phyloP scores from a whole-genome alignment of 2,329 filamentous ascomycete genomes.

The Aspergillus brasiliensis region DNA sequence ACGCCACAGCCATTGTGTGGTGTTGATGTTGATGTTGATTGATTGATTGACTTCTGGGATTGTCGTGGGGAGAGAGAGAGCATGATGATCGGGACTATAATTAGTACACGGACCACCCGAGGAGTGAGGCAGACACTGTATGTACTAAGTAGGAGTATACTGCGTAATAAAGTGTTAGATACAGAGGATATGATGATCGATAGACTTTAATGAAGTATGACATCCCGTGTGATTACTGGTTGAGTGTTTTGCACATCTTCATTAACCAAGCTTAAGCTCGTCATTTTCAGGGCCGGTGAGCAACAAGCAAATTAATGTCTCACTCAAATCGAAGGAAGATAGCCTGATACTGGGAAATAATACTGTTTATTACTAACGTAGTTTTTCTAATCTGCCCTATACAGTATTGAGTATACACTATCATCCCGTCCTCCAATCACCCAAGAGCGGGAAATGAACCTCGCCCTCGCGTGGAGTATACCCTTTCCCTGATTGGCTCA shows the following conservation, averaged over 20 bases:
- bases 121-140: no score
- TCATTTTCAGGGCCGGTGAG: no score
- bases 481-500: slow-evolving; percentile 7
- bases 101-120: neutral
- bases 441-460: slow-evolving; percentile 2
- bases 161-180: no score
- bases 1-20: no score
- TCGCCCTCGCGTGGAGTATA: slow-evolving; percentile 1
- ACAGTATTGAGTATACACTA: neutral
- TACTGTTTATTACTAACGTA: no score
- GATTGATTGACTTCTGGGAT: neutral
- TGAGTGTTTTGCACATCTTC: neutral
- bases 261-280: neutral
- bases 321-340: neutral
- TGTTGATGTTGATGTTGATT: no score
- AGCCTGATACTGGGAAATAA: no score
- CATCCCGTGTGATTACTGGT: neutral
- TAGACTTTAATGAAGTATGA: no score
- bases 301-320: slow-evolving; percentile 3
- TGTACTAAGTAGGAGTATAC: no score
- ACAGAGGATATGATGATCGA: no score
- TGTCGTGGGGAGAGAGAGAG: neutral
- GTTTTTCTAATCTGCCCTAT: neutral
- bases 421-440: neutral
- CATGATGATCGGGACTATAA: neutral